These are phyloP conservation scores for Aegilops tauschii DNA, from an alignment of 176 grass and related monocot species.

Conservation along the genomic window DNA sequence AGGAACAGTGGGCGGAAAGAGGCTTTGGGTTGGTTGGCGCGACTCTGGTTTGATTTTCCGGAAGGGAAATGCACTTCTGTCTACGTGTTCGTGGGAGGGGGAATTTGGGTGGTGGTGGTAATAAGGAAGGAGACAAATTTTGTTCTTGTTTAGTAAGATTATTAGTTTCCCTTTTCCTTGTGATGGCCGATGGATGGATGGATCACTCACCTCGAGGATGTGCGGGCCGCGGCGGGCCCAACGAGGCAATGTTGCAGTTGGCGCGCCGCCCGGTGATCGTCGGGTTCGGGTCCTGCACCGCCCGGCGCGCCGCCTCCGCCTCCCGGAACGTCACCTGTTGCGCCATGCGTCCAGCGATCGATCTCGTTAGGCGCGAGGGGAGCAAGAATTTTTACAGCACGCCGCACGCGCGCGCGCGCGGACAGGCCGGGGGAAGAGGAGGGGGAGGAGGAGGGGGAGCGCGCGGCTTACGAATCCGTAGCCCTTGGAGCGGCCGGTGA, in stretches of 20 bases:
- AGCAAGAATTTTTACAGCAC: neutral
- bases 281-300: slow-evolving; percentile 84
- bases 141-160: neutral
- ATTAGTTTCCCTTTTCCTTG: neutral
- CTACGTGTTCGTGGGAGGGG: neutral
- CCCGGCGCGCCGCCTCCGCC: slow-evolving; percentile 59
- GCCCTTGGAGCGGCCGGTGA: slow-evolving; percentile 91
- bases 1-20: too few species aligned
- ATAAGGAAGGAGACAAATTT: neutral
- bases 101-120: neutral
- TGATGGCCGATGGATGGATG: neutral
- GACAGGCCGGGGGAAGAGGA: neutral
- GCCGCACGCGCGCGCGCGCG: neutral
- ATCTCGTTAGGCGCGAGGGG: neutral
- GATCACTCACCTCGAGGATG: slow-evolving; percentile 51
- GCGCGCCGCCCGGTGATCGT: slow-evolving; percentile 84
- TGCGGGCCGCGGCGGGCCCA: slow-evolving; percentile 61
- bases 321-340: slow-evolving; percentile 88
- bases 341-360: neutral
- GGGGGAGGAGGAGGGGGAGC: neutral
- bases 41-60: neutral
- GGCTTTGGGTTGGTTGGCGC: neutral
- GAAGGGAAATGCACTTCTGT: neutral
- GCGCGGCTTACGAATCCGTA: slow-evolving; percentile 71
- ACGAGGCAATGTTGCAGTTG: slow-evolving; percentile 98